Base-by-base conservation (phyloP, 2,329 filamentous ascomycete species). In the Clonostachys rhizophaga region DNA sequence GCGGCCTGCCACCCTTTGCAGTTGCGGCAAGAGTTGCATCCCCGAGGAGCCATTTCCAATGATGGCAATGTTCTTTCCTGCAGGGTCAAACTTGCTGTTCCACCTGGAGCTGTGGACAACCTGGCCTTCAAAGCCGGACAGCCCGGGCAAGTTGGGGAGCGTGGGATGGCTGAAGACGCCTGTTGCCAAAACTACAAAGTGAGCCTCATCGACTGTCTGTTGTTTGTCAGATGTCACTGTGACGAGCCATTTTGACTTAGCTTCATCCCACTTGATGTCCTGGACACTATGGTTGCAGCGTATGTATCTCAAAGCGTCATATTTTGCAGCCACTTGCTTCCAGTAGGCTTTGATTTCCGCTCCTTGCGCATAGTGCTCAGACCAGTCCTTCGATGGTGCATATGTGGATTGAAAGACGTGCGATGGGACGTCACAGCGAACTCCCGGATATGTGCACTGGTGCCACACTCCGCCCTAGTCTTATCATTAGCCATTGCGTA, bases 341-440 rank as follows among this genome's bases (percentile, higher is more conserved):
- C 24, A 30, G 24, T 30, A 30, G 24, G 24, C 24, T 30, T 30
- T 77, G 66, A 34, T 77, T 71, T 90, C 86, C 5, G 67, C 59
- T 0, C 84, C 85, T 36, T 79, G 78, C 0, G 85, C 78, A 56
- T 87, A 89, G 49, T 83, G 74, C 54, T 87, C 81, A 0, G 74
- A 75, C 86, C 86, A 90, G 53, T 86, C 72, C 0, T 75, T 78
- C 47, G 88, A 89, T 1, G 84, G 83, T 7, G 73, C 71, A 59
- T 87, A 89, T 0, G 80, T 82, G 8, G 78, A 78, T 57, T 88
- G 84, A 55, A 89, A 89, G 18, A 84, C 82, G 58, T 87, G 82
- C 1, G 83, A 78, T 0, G 85, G 83, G 13, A 89, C 14, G 24
- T 30, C 24, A 16, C 12, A 69, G 8, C 24, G 24, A 30, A 30